Conservation (phyloP, 2,329 filamentous ascomycete genomes). For the Sporothrix humicola region DNA sequence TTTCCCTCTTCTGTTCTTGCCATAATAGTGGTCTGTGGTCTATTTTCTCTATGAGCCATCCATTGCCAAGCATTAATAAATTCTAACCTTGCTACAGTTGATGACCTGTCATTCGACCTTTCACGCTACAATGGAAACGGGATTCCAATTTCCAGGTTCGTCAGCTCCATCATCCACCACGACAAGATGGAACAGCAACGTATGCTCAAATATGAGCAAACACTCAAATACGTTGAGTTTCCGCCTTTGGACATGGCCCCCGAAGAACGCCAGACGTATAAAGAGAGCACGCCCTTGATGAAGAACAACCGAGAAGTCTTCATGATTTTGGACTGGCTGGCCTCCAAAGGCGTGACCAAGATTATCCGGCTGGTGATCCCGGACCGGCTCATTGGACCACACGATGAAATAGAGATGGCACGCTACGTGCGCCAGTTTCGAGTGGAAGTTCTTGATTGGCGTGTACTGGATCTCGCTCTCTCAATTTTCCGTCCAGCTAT, state of each 20-base stretch:
- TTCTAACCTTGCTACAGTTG: background rate
- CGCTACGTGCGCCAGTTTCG: background rate
- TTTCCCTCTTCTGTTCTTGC: too few species aligned
- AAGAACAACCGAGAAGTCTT: background rate
- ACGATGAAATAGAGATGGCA: background rate
- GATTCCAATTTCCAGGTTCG: background rate
- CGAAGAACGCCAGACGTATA: background rate
- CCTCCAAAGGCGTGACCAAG: background rate
- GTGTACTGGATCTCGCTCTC: background rate
- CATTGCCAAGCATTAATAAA: background rate
- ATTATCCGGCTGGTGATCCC: background rate
- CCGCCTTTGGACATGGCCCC: background rate
- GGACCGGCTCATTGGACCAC: background rate
- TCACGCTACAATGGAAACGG: background rate
- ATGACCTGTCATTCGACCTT: background rate
- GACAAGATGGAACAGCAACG: background rate
- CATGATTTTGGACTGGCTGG: background rate
- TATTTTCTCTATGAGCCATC: background rate
- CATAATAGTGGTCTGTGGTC: too few species aligned
- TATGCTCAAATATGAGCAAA: background rate
- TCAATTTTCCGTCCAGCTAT: background rate
- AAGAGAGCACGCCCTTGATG: background rate
- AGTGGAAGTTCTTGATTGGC: background rate
- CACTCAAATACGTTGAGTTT: background rate
- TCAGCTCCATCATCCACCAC: background rate